Conservation (phyloP, 179 eudicot species). For the Silene vulgaris region DNA sequence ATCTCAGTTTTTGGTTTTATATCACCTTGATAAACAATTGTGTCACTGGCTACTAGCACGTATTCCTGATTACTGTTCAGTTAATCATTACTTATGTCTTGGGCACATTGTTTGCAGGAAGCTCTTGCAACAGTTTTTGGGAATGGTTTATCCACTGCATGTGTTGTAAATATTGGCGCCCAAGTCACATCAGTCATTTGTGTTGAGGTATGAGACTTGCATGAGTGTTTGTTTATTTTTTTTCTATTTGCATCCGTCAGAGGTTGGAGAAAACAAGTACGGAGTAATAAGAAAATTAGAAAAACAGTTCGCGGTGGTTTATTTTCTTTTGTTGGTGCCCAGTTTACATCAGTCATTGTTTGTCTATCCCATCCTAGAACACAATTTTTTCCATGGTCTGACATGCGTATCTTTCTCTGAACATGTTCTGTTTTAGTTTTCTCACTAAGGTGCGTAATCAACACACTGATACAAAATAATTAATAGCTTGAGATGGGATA, state of each 20-base stretch:
- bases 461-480: background rate
- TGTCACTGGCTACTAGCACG: slow-evolving; percentile 2
- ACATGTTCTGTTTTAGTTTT: background rate
- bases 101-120: slow-evolving; percentile 47
- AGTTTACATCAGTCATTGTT: background rate
- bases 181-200: slow-evolving; percentile 90
- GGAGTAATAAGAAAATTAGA: too few relatives aligned
- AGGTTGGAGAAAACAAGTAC: background rate
- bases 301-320: background rate
- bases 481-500: background rate
- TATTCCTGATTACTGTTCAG: background rate
- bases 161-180: slow-evolving; percentile 87
- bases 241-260: background rate
- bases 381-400: background rate
- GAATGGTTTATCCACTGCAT: slow-evolving; percentile 95
- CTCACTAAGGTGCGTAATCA: too few relatives aligned
- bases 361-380: background rate
- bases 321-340: background rate
- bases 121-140: slow-evolving; percentile 96
- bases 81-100: background rate
- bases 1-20: slow-evolving; percentile 1
- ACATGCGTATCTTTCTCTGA: background rate
- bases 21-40: background rate
- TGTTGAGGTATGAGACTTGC: slow-evolving; percentile 52
- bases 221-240: background rate